Evolutionary conservation across 495 filamentous ascomycete genomes (phyloP), one percentile per base, ranked within the genome.

Genomic region (Evansstolkia leycettana): DNA sequence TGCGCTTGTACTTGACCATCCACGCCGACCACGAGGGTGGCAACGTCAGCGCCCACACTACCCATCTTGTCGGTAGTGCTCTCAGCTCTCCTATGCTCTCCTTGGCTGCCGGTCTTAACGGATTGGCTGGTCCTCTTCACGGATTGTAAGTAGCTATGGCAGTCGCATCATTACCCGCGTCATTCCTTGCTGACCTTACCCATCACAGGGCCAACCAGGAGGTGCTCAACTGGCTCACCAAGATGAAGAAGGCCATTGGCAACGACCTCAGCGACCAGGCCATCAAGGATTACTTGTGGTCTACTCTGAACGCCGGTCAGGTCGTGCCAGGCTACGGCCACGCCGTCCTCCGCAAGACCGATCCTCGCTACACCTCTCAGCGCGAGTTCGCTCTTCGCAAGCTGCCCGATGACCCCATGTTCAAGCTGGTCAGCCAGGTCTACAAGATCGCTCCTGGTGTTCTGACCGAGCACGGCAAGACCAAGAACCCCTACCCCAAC

Each of bases 371-470:
- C 76, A 78, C 82, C 52, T 90, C 89, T 42, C 90, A 96, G 72
- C 84, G 90, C 63, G 82, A 85, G 50, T 98, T 98, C 49, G 90
- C 90, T 36, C 83, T 84, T 47, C 80, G 77, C 68, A 77, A 89
- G 58, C 82, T 95, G 55, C 84, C 88, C 50, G 73, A 90, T 58
- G 88, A 94, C 70, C 84, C 85, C 45, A 94, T 98, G 86, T 98
- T 94, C 84, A 82, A 96, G 75, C 80, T 98, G 38, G 90, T 98
- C 68, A 85, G 79, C 75, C 87, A 95, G 69, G 89, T 96, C 46
- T 95, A 94, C 79, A 95, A 98, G 80, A 95, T 98, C 56, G 90
- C 90, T 37, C 92, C 90, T 43, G 84, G 82, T 54, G 90, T 98
- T 39, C 69, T 98, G 49, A 96, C 92, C 41, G 89, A 96, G 74